A percentile compares a stretch with the other conserved stretches of the same genome.
phyloP scores from a whole-genome alignment of 345 rosid genomes.

The Limnanthes douglasii region DNA sequence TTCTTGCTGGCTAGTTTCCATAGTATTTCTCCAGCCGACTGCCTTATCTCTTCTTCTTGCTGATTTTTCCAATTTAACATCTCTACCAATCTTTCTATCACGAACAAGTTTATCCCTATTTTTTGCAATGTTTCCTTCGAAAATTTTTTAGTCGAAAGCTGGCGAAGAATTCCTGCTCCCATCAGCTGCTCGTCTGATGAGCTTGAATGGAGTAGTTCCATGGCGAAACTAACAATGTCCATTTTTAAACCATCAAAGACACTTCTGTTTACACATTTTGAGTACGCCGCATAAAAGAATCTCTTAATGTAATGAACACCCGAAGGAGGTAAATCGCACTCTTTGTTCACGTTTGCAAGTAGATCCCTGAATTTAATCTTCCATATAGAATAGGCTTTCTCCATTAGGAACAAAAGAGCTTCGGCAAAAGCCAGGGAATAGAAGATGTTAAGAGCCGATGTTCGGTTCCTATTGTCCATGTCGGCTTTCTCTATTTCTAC shows the following conservation, averaged over 20 bases:
- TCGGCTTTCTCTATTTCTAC: constrained; percentile 38
- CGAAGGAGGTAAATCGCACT: constrained; percentile 46
- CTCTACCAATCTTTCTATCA: constrained; percentile 69
- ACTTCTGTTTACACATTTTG: constrained; percentile 66
- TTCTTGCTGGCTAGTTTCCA: constrained; percentile 65
- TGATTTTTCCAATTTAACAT: constrained; percentile 89
- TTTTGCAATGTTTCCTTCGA: constrained; percentile 61
- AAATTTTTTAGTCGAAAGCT: constrained; percentile 18
- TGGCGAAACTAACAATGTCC: constrained; percentile 67
- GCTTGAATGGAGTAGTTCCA: constrained; percentile 51
- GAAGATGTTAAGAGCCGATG: constrained; percentile 53
- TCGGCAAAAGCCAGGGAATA: constrained; percentile 72
- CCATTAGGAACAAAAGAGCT: constrained; percentile 62
- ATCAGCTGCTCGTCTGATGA: constrained; percentile 82
- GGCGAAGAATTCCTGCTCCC: constrained; percentile 52
- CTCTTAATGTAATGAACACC: constrained; percentile 49
- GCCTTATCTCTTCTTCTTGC: constrained; percentile 72
- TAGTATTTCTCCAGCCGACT: constrained; percentile 60
- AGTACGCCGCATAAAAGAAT: constrained; percentile 86
- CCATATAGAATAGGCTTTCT: constrained; percentile 83
- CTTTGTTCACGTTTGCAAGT: constrained; percentile 50
- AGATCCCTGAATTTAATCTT: constrained; percentile 34
- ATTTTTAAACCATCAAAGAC: constrained; percentile 82
- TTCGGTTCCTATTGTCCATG: constrained; percentile 42
- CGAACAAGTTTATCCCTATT: constrained; percentile 46